Base-by-base conservation (phyloP, 768 basidiomycete genomes). In the Panellus pusillus region DNA sequence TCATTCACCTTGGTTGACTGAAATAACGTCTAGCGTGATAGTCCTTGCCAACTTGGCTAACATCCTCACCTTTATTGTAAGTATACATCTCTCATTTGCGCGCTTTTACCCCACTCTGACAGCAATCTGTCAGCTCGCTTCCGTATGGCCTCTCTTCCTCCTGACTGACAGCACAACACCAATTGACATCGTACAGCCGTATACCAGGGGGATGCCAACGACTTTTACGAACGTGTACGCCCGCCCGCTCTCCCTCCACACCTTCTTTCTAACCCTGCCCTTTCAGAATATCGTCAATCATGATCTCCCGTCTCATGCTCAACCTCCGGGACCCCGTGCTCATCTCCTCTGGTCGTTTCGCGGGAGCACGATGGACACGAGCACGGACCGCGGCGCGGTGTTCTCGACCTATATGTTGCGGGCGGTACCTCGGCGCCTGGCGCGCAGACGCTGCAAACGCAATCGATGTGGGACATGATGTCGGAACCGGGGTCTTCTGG, bases 211-310 rank as follows among this genome's bases (percentile, higher is more conserved):
- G 0, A 48, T 55, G 6, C 41, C 50, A 2, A 60, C 58, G 19
- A 55, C 58, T 0, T 60, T 49, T 12, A 52, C 54, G 37, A 60
- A 60, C 27, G 50, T 55, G 58, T 60, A 13, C 4, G 58, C 32
- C 24, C 14, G 2, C 28, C 6, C 15, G 13, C 11, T 28, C 42
- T 18, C 20, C 31, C 31, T 13, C 7, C 2, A 12, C 31, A 6
- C 3, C 6, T 17, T 15, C 15, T 14, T 20, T 35, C 28, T 40
- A 9, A 41, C 24, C n/a, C 13, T 2, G 5, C 27, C 12, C n/a
- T 1, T 7, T 4, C 24, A 54, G 52, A 2, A 43, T 43, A 9
- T 54, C 55, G 2, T 52, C 55, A 15, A 31, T 52, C 35, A 44
- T 52, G 50, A 44, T 57, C 0, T 39, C 56, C 7, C 51, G 51